phyloP scores from a whole-genome alignment of 345 rosid species.

The Citrus reticulata region DNA sequence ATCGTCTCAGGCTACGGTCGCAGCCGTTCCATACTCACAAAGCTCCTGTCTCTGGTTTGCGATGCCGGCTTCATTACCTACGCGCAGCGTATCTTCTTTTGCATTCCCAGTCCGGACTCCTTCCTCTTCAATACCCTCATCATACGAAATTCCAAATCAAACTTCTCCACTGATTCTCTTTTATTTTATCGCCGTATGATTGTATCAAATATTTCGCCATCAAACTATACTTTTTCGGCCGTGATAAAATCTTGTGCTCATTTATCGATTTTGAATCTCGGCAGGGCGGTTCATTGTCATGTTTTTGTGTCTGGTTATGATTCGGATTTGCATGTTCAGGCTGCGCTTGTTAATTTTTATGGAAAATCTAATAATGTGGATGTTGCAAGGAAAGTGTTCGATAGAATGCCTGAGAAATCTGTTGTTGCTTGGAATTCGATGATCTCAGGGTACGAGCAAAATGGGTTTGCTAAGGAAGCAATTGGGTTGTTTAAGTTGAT shows the following conservation, averaged over 20 bases:
- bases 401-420: conserved; percentile 51
- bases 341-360: conserved; percentile 59
- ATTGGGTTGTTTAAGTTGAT: conserved; percentile 50
- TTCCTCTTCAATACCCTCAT: conserved; percentile 70
- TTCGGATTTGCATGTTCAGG: conserved; percentile 57
- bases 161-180: conserved; percentile 42
- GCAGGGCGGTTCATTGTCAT: conserved; percentile 57
- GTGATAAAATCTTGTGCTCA: conserved; percentile 67
- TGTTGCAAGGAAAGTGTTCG: conserved; percentile 64
- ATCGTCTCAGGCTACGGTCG: conserved; percentile 50
- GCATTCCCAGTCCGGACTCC: conserved; percentile 57
- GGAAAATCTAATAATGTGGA: conserved; percentile 38
- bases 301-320: conserved; percentile 53
- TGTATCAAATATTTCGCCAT: conserved; percentile 35
- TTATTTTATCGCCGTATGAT: conserved; percentile 58
- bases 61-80: conserved; percentile 52
- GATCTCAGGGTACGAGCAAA: conserved; percentile 79
- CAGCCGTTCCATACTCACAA: conserved; percentile 67
- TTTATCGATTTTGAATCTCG: conserved; percentile 43
- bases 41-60: conserved; percentile 62
- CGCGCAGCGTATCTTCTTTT: conserved; percentile 45
- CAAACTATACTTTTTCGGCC: conserved; percentile 69
- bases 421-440: conserved; percentile 84
- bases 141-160: conserved; percentile 48
- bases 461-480: conserved; percentile 60